phyloP scores from a whole-genome alignment of 1,284 basidiomycete genomes.

The Austroboletus rostrupii region DNA sequence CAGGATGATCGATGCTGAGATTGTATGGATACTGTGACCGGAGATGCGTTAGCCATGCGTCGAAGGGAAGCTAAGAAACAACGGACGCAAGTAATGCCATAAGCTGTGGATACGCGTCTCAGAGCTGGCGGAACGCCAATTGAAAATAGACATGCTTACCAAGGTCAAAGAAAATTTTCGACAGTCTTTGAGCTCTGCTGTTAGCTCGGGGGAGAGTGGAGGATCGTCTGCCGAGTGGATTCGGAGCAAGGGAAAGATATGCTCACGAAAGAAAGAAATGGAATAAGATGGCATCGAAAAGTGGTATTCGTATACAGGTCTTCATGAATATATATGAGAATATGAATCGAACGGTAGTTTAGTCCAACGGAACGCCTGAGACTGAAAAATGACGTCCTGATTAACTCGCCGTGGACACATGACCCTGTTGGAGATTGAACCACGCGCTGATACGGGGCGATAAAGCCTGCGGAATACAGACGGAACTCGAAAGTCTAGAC shows the following conservation, averaged over 20 bases:
- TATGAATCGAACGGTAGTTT: constrained; percentile 7
- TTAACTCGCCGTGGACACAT: neutral
- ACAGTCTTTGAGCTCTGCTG: constrained; percentile 21
- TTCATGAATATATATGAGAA: constrained; percentile 14
- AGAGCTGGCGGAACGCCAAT: constrained; percentile 1
- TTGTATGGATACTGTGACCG: constrained; percentile 18
- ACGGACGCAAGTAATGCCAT: constrained; percentile 27
- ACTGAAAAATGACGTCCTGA: neutral
- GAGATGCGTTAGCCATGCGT: neutral
- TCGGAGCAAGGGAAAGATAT: constrained; percentile 1
- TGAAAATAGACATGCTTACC: constrained; percentile 7
- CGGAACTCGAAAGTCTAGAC: neutral
- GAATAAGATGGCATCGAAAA: constrained; percentile 12
- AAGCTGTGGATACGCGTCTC: constrained; percentile 15
- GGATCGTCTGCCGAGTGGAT: constrained; percentile 1
- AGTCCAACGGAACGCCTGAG: neutral
- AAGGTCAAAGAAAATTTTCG: constrained; percentile 23
- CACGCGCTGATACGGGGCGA: neutral
- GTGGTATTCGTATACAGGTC: neutral
- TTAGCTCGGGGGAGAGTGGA: constrained; percentile 12
- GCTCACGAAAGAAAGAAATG: neutral
- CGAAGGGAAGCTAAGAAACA: neutral
- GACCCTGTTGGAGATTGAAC: neutral
- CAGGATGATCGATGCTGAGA: constrained; percentile 20
- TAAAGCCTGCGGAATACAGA: neutral